Percentiles rank a stretch among this genome's conserved stretches.
Evolutionary conservation across 768 basidiomycete species (phyloP).

Genomic region (Boletus eberwhitei): DNA sequence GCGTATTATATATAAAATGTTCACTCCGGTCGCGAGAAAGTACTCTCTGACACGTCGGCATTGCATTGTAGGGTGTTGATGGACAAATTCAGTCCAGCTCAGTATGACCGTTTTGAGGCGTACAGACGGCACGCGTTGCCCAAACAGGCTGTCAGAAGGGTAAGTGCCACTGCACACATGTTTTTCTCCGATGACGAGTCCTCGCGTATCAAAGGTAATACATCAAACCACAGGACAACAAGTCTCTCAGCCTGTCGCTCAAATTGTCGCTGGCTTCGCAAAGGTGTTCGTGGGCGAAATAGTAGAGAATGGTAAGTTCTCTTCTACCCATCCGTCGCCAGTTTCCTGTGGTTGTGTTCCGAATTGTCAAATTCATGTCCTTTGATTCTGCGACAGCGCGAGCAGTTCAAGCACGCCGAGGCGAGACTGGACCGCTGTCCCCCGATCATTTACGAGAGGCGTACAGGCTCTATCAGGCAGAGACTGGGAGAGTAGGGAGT

Average conservation of each 20-base stretch:
- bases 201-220: constrained; percentile 53
- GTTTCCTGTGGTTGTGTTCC: neutral
- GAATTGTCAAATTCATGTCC: neutral
- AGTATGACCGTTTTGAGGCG: constrained; percentile 87
- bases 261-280: constrained; percentile 83
- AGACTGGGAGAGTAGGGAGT: constrained; percentile 78
- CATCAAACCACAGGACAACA: constrained; percentile 79
- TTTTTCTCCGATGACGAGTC: neutral
- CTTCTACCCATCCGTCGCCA: neutral
- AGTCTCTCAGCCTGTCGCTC: constrained; percentile 83
- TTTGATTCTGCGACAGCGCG: constrained; percentile 49
- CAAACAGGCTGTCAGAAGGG: constrained; percentile 81
- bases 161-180: constrained; percentile 23
- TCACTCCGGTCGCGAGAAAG: neutral
- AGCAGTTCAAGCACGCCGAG: constrained; percentile 64
- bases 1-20: constrained; percentile 12
- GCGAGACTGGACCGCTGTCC: constrained; percentile 75
- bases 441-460: constrained; percentile 91
- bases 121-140: constrained; percentile 81
- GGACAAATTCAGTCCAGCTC: constrained; percentile 80
- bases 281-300: constrained; percentile 95
- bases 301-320: constrained; percentile 68
- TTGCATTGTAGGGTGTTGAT: constrained; percentile 65
- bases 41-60: neutral
- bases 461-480: constrained; percentile 76